Evolutionary conservation across 1,284 basidiomycete genomes (phyloP), one percentile per base, ranked within the genome.

Genomic region (Butyriboletus regius): DNA sequence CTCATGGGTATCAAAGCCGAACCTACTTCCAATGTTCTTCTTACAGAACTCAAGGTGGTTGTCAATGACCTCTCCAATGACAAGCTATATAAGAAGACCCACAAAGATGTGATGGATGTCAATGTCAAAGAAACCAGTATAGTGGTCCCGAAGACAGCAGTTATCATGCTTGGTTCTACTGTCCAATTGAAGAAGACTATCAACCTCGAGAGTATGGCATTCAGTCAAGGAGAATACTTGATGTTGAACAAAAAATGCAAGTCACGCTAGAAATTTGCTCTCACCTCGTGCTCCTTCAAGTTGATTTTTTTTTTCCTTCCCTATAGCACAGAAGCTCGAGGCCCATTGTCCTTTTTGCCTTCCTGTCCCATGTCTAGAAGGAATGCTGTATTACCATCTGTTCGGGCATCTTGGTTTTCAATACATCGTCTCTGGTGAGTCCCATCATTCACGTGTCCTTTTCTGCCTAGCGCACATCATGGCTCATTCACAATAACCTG

Each of bases 201-300:
- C 36, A 95, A 98, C 67, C 78, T 99, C 48, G 94, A 97, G 62
- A 82, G 85, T 49, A 91, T 98, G 88, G 86, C 91, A 12, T 98
- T 98, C 72, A 84, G 84, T 44, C 93, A 98, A 63, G 96, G 95
- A 20, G 92, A 90, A 0, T 94, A 97, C 58, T 75, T 98, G 55
- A 98, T 98, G 90, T 91, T 92, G 20, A 96, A 97, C 72, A 96
- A 98, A 70, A 98, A 97, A 72, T 92, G 90, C 70, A 96, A 69
- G 48, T 69, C 59, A 52, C 55, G 54, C 61, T 44, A 61, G 61
- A 69, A 69, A 62, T 60, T 68, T 67, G 44, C 67, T 58, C 67
- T 48, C 57, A 63, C 43, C 53, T 20, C 47, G 62, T 53, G 39
- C 54, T 54, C 60, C 49, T n/a, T n/a, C n/a, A n/a, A n/a, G n/a